A percentile compares a stretch with the other conserved stretches of the same genome.
These are phyloP conservation scores for Globisporangium spiculum DNA, from an alignment of 352 stramenopile genomes.

Conservation along the genomic window DNA sequence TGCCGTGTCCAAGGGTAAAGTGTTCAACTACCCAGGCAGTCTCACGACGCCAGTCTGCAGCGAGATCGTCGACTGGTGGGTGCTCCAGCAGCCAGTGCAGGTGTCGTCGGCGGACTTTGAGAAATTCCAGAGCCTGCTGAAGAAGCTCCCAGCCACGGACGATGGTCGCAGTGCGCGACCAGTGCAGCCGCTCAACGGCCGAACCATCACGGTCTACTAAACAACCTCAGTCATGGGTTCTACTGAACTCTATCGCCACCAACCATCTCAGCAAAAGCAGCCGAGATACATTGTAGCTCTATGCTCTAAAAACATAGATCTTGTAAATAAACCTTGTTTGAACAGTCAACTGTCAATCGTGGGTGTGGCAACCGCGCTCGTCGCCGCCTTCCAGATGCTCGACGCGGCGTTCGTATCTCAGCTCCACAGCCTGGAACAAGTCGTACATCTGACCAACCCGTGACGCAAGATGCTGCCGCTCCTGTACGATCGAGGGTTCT, in stretches of 20 bases:
- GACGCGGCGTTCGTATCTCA: too few species aligned
- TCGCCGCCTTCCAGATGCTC: too few species aligned
- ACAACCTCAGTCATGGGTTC: not conserved
- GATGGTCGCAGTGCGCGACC: constrained; percentile 17
- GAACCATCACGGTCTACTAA: constrained; percentile 17
- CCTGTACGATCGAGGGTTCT: too few species aligned
- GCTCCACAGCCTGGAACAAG: not conserved
- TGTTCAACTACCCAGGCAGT: constrained; percentile 28
- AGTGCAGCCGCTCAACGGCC: constrained; percentile 22
- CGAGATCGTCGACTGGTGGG: constrained; percentile 34
- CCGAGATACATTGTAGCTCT: too few species aligned
- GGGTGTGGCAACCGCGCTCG: too few species aligned
- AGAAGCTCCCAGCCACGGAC: constrained; percentile 22
- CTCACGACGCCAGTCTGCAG: constrained; percentile 28
- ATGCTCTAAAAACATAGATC: too few species aligned
- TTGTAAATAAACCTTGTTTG: too few species aligned
- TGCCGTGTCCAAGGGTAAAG: not conserved
- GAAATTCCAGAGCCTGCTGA: constrained; percentile 16
- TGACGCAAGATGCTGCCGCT: too few species aligned
- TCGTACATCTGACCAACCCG: too few species aligned
- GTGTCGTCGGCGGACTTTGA: constrained; percentile 20
- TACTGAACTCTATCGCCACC: too few species aligned
- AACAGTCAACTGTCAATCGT: too few species aligned
- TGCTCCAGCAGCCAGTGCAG: constrained; percentile 17
- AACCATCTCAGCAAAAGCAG: too few species aligned